phyloP scores from a whole-genome alignment of 768 basidiomycete species.

The Collybiopsis confluens region DNA sequence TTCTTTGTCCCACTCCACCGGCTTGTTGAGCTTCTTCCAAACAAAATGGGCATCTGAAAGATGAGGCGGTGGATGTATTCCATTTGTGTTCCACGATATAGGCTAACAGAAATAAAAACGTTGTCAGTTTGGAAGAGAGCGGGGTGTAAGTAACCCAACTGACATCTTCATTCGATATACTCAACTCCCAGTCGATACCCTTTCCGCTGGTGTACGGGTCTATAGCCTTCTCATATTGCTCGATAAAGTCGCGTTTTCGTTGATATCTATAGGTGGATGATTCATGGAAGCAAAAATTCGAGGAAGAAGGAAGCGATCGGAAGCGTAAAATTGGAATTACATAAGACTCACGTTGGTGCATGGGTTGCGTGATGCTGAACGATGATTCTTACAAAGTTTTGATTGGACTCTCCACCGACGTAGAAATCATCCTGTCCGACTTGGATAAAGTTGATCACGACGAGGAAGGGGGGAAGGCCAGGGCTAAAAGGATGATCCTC shows the following conservation, averaged over 20 bases:
- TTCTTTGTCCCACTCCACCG: background rate
- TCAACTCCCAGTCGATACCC: constrained; percentile 11
- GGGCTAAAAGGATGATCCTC: no score
- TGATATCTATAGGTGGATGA: no score
- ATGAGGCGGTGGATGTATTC: background rate
- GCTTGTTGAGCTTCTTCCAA: constrained; percentile 7
- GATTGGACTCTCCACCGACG: constrained; percentile 16
- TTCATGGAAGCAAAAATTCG: no score
- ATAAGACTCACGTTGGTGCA: constrained; percentile 11
- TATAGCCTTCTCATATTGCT: constrained; percentile 9
- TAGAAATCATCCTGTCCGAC: constrained; percentile 15
- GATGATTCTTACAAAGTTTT: constrained; percentile 16
- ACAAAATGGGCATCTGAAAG: background rate
- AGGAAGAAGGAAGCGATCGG: no score
- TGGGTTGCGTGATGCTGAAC: constrained; percentile 18
- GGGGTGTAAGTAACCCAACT: background rate
- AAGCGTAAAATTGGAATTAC: no score
- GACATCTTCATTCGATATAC: constrained; percentile 8
- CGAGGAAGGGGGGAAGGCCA: constrained; percentile 18
- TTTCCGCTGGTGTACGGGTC: constrained; percentile 11
- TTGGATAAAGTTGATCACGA: constrained; percentile 22
- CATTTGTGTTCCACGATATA: constrained; percentile 1
- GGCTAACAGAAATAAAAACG: background rate
- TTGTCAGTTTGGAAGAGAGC: background rate
- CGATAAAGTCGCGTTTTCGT: constrained; percentile 6